Evolutionary conservation across 1,284 basidiomycete genomes (phyloP), one percentile per base, ranked within the genome.

Genomic region (Irpex lacteus): DNA sequence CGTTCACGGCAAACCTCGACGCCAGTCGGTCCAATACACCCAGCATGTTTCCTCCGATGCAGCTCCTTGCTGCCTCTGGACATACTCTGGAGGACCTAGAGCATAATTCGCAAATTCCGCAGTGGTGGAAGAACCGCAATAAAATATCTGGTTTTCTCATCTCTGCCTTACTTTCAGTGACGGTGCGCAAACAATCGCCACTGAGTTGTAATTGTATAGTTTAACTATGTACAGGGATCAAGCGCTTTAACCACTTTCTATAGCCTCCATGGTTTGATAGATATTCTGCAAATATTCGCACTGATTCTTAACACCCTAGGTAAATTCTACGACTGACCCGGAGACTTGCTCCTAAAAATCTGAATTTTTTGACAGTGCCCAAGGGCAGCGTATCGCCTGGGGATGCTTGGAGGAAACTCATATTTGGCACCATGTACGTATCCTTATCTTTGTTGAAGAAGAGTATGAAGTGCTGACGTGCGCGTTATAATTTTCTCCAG

Each of bases 221-320:
- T 32, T 49, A 26, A 21, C 15, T 18, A 49, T 13, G 11, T 36
- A 4, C 56, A 90, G 88, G 88, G 89, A 18, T 90, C 88, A 1
- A 90, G 88, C 72, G 82, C 81, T 37, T 76, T 90, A 50, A 84
- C 86, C 4, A 81, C 84, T 0, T 89, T 85, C 69, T 91, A 90
- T 70, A 89, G 88, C 70, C 72, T 90, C 15, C 86, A 89, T 68
- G 88, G 88, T 26, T 75, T 90, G 5, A 79, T 85, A 60, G 88
- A 88, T 66, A 88, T 85, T 0, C 74, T 90, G 0, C 89, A 91
- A 71, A 81, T 91, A 50, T 89, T 91, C 72, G 88, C 89, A 0
- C 75, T 91, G 36, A 80, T 91, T 47, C 72, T 91, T 62, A 86
- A 81, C 65, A 88, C 88, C 0, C 81, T 90, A 65, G 81, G 88